phyloP scores from a whole-genome alignment of 2,329 filamentous ascomycete genomes.

The Rhytidhysteron rufulum region DNA sequence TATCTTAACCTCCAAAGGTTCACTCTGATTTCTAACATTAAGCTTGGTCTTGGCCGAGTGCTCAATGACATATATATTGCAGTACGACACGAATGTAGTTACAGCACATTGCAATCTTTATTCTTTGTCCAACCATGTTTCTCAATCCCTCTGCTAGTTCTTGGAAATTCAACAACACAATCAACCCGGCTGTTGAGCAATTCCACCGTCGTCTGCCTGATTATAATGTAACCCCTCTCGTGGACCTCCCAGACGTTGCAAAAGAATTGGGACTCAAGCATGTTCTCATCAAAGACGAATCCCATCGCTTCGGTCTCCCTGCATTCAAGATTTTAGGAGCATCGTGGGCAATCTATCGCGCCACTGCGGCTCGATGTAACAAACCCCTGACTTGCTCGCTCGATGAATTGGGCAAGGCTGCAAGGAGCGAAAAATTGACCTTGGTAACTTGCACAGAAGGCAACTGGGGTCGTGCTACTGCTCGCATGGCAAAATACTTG shows the following conservation, averaged over 20 bases:
- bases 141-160: slow-evolving; percentile 23
- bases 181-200: slow-evolving; percentile 16
- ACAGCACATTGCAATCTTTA: too few relatives aligned
- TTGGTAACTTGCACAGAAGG: slow-evolving; percentile 69
- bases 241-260: slow-evolving; percentile 53
- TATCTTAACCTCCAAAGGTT: too few relatives aligned
- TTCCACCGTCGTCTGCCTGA: slow-evolving; percentile 59
- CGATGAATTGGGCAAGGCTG: slow-evolving; percentile 39
- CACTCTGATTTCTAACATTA: too few relatives aligned
- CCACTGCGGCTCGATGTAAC: slow-evolving; percentile 46
- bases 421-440: slow-evolving; percentile 27
- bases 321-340: slow-evolving; percentile 80
- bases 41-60: too few relatives aligned
- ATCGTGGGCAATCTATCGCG: slow-evolving; percentile 66
- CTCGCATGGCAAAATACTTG: slow-evolving; percentile 62
- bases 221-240: slow-evolving; percentile 55
- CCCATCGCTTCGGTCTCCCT: slow-evolving; percentile 62
- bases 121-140: too few relatives aligned
- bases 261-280: slow-evolving; percentile 48
- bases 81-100: too few relatives aligned
- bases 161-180: slow-evolving; percentile 15
- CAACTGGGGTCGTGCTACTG: slow-evolving; percentile 72
- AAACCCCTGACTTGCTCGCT: slow-evolving; percentile 44
- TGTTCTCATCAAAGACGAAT: slow-evolving; percentile 70
- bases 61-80: too few relatives aligned